Evolutionary conservation across 169 alveolate genomes (phyloP), one percentile per base, ranked within the genome.

Genomic region (Plasmodium fragile): DNA sequence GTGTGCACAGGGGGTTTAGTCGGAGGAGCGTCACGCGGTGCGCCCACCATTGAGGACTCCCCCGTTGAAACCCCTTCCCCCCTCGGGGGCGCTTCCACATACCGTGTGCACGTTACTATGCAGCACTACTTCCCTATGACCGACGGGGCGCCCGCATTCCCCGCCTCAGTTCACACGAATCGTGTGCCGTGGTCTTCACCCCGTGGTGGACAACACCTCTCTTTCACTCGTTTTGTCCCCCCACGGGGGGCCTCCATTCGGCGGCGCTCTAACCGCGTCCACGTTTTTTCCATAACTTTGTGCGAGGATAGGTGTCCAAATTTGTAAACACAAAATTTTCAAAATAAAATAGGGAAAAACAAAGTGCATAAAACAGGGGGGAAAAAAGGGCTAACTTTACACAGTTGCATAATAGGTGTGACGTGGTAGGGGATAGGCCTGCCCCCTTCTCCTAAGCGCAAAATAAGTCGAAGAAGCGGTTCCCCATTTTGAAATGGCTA

Each of bases 401-500:
- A 65, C 41, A 65, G 75, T 10, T n/a, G 36, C n/a, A 36, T n/a
- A 28, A 18, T 18, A 6, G 11, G 16, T 59, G 75, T 59, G 34
- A 0, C 55, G 18, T 11, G 18, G 55, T 45, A 13, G 55, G 55
- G 55, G 18, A 45, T 45, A 8, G 2, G 25, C 59, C 52, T 13
- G 8, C 22, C 59, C 55, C 55, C 16, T n/a, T 1, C 16, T 18
- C 4, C 75, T 79, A 87, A 4, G 39, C 43, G 77, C 55, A 65
- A 52, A 87, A 87, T 36, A 87, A 78, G 39, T 87, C 93, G 34
- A 55, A 78, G 52, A 87, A 72, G 11, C 93, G 90, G 8, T 87
- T 87, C 11, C 81, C 81, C 22, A 39, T 28, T 65, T 78, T 77
- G 73, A 87, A 87, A 0, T 52, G 69, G 6, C 34, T 59, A 2